Evolutionary conservation across 1,139 yeast species (phyloP), one percentile per base, ranked within the genome.

Genomic region (Pneumocystis murina): DNA sequence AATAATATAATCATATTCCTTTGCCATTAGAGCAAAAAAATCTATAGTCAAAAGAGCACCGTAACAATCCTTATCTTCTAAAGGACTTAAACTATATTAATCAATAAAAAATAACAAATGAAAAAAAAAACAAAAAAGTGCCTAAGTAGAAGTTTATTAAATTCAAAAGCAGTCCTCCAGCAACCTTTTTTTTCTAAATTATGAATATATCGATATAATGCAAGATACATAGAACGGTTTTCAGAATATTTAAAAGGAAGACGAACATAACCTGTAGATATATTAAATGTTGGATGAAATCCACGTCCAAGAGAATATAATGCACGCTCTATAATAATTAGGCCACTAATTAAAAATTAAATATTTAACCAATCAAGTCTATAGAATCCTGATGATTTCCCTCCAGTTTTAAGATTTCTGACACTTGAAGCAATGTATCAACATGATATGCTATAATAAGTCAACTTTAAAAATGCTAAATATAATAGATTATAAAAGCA

Each of bases 11-110:
- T 80, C 77, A 70, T 79, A 84, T 67, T 87, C 88, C 59, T 80
- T 84, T 62, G 88, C 79, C 75, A 84, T 77, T 10, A 87, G 76
- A 5, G 92, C 85, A 71, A 87, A 89, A 70, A 81, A 85, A 72
- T 89, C 96, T 69, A 89, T 84, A 73, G 88, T 86, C 70, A 85
- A 84, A 67, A 95, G 79, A 5, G 86, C 90, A 14, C 96, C 95
- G 65, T 85, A 75, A 0, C 96, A 96, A 76, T 89, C 97, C 62
- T 85, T 88, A 1, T 84, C 80, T 0, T 96, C 95, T 54, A 83
- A 80, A 60, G 89, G 75, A 0, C 89, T 81, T 68, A 86, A 76
- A 40, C 39, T 40, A 43, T 10, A 43, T 4, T 12, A 20, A 28
- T 33, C 59, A 20, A 17, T 60, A 43, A 60, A 60, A 12, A 40